Evolutionary conservation across 108 stramenopile species (phyloP), one percentile per base, ranked within the genome.

Genomic region (Cyclotella kingstonii): DNA sequence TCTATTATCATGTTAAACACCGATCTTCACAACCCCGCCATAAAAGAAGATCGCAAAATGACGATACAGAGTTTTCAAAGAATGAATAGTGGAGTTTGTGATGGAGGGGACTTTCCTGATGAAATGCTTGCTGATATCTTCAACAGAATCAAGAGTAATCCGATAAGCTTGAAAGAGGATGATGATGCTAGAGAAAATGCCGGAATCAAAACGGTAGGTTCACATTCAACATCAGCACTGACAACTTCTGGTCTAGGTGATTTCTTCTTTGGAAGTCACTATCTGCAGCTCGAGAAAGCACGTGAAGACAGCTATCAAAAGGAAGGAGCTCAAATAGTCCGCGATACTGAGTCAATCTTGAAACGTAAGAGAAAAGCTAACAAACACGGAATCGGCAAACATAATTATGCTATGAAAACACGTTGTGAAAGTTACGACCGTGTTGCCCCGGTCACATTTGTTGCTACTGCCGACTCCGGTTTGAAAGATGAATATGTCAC

Each of bases 1-100:
- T 93, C 94, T 7, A 90, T 97, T 57, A 99, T 99, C 79, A 99
- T 99, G 98, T 83, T 99, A 52, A 95, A 98, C 60, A 99, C 98
- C 14, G 96, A 98, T 65, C 78, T 97, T 5, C 98, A 99, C 83
- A 99, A 98, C 61, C 98, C 98, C 17, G 92, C 93, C 29, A 94
- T 99, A 45, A 89, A 85, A 53, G 89, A 87, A 67, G 95, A 96
- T 48, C 82, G 88, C 42, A 77, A 81, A 42, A 99, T 99, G 98
- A 99, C 97, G 10, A 95, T 89, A 35, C 91, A 87, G 31, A 87
- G 89, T 34, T 98, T 98, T 66, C 81, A 94, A 26, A 79, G 88
- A 9, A 96, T 97, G 81, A 99, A 99, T 65, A 77, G 96, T 39
- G 98, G 98, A 19, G 97, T 99, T 57, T 86, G 91, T 43, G 92